Percentiles rank a stretch among this genome's conserved stretches.
phyloP scores from a whole-genome alignment of 1,284 basidiomycete genomes.

The Pseudozyma sp. region DNA sequence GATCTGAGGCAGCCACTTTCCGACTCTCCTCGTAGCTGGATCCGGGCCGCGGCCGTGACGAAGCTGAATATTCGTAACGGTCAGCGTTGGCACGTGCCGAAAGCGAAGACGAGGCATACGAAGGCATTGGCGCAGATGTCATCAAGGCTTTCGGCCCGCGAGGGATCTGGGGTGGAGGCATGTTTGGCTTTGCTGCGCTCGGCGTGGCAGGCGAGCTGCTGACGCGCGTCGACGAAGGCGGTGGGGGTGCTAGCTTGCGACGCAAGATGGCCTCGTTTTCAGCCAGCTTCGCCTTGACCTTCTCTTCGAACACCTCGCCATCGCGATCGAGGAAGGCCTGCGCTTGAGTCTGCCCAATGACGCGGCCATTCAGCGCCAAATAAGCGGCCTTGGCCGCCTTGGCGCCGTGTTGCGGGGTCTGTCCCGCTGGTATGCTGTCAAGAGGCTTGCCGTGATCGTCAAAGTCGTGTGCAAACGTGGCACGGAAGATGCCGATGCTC shows the following conservation, averaged over 20 bases:
- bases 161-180: slow-evolving; percentile 34
- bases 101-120: slow-evolving; percentile 3
- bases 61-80: slow-evolving; percentile 2
- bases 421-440: slow-evolving; percentile 1
- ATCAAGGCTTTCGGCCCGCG: slow-evolving; percentile 19
- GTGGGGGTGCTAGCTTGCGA: neutral
- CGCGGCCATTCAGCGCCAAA: slow-evolving; percentile 26
- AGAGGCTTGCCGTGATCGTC: slow-evolving; percentile 42
- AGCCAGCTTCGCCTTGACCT: slow-evolving; percentile 30
- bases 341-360: slow-evolving; percentile 24
- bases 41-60: slow-evolving; percentile 5
- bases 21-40: slow-evolving; percentile 8
- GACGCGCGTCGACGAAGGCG: slow-evolving; percentile 1
- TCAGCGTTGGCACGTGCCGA: slow-evolving; percentile 8
- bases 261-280: slow-evolving; percentile 26
- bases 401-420: slow-evolving; percentile 41
- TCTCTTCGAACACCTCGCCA: slow-evolving; percentile 27
- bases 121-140: slow-evolving; percentile 8
- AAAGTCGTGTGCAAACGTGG: slow-evolving; percentile 74
- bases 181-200: slow-evolving; percentile 19
- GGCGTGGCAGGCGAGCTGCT: slow-evolving; percentile 23
- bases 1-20: slow-evolving; percentile 4
- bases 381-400: slow-evolving; percentile 44
- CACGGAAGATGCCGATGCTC: slow-evolving; percentile 83
- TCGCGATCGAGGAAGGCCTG: slow-evolving; percentile 34